Conservation (phyloP, 2,329 filamentous ascomycete genomes). For the Cladophialophora immunda region DNA sequence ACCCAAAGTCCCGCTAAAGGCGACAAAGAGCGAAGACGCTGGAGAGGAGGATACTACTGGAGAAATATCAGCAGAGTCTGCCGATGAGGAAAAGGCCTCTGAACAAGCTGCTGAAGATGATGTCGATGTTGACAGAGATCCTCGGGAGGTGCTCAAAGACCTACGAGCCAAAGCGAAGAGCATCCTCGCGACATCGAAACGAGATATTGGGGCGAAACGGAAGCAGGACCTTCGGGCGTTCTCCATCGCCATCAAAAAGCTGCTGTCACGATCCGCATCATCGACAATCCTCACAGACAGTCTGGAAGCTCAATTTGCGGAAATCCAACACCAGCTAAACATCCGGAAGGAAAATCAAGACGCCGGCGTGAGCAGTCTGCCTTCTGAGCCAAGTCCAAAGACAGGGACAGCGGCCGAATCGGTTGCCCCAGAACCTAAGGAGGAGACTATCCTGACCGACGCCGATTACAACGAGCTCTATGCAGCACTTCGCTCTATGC, state of each 20-base stretch:
- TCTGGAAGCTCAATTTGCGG: slow-evolving; percentile 64
- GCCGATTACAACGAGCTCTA: slow-evolving; percentile 57
- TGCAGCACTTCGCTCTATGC: slow-evolving; percentile 69
- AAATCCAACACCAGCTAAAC: slow-evolving; percentile 59
- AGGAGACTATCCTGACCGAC: slow-evolving; percentile 56
- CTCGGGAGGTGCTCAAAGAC: slow-evolving; percentile 60
- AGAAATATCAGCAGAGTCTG: slow-evolving; percentile 30
- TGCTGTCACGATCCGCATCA: slow-evolving; percentile 64
- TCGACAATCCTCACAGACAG: slow-evolving; percentile 54
- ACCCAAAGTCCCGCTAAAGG: slow-evolving; percentile 61
- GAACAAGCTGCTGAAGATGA: slow-evolving; percentile 45
- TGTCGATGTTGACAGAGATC: slow-evolving; percentile 52
- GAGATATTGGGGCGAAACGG: slow-evolving; percentile 70
- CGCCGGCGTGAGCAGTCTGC: slow-evolving; percentile 29
- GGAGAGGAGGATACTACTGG: slow-evolving; percentile 37
- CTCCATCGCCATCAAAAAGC: slow-evolving; percentile 69
- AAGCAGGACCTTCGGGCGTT: slow-evolving; percentile 81
- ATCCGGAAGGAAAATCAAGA: slow-evolving; percentile 45
- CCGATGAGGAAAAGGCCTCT: slow-evolving; percentile 36
- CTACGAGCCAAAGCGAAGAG: slow-evolving; percentile 67
- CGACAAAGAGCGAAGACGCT: slow-evolving; percentile 41
- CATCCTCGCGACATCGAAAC: slow-evolving; percentile 64
- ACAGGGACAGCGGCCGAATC: slow-evolving; percentile 42
- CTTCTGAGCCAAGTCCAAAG: slow-evolving; percentile 13
- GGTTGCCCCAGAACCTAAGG: slow-evolving; percentile 49